phyloP scores from a whole-genome alignment of 2,329 filamentous ascomycete genomes.

The Ophiobolus disseminans region DNA sequence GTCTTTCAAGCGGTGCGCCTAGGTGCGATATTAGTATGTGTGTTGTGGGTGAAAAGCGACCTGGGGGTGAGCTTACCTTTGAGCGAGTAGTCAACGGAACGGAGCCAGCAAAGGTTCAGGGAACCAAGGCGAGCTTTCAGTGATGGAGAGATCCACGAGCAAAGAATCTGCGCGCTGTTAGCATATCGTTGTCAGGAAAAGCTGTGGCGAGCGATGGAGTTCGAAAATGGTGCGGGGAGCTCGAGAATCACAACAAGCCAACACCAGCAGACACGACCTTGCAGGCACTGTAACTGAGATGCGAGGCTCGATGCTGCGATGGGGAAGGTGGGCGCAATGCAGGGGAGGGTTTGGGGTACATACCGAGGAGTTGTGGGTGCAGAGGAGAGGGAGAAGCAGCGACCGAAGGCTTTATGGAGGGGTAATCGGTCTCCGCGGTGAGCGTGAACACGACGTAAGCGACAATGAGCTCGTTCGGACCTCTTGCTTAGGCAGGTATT shows the following conservation, averaged over 20 bases:
- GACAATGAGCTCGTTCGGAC: not conserved
- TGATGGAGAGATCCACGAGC: too few species aligned
- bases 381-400: not conserved
- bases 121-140: not conserved
- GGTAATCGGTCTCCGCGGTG: not conserved
- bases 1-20: too few species aligned
- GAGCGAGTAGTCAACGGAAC: not conserved
- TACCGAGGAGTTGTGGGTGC: not conserved
- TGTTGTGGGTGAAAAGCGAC: too few species aligned
- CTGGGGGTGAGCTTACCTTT: not conserved
- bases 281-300: not conserved
- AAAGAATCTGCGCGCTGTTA: not conserved
- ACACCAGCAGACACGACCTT: not conserved
- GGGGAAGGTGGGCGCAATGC: not conserved
- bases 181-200: not conserved
- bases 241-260: not conserved
- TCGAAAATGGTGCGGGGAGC: not conserved
- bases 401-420: not conserved
- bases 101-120: not conserved
- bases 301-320: not conserved
- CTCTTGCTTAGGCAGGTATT: too few species aligned
- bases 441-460: not conserved
- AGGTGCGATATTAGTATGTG: not conserved
- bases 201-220: not conserved
- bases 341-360: not conserved